Base-by-base conservation (phyloP, 768 basidiomycete genomes). In the Pleurotus platypus region DNA sequence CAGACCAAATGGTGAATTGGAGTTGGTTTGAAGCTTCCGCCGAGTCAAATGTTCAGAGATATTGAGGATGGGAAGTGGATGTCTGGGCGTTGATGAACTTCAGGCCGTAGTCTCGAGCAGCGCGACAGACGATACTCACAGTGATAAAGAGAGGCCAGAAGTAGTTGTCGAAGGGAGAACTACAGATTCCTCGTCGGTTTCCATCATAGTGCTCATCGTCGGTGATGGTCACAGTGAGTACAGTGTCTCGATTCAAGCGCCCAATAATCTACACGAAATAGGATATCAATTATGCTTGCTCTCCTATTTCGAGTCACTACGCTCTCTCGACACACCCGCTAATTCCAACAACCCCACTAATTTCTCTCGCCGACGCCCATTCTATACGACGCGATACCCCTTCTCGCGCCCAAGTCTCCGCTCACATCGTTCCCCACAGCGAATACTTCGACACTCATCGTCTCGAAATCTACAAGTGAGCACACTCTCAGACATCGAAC, bases 41-140 rank as follows among this genome's bases (percentile, higher is more conserved):
- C 97, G 83, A 43, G 92, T 96, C 65, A 91, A 80, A 73, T 98
- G 96, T 66, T 98, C 97, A 1, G 95, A 97, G 65, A 98, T 89
- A 71, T 94, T 97, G 60, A 99, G 81, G 67, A 99, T 94, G 8
- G 97, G 94, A 12, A 98, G 80, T 38, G 97, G 96, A 70, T 98
- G 97, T 56, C 95, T 98, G 64, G 63, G 65, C 48, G 43, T 68
- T 49, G 59, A 58, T 57, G 12, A 12, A 62, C 20, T 47, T 35
- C 43, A 53, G 46, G 42, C 38, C 27, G 5, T 22, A 24, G 40
- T 9, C 35, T 20, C 11, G 39, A 50, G 13, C 35, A 20, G 40
- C 30, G 9, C 30, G 30, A 35, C 11, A 35, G 51, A 53, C 40
- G 46, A 26, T 49, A 72, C 88, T 61, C 64, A 91, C 90, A 92